Conservation (phyloP, 2,329 filamentous ascomycete genomes). For the Ambrosiella cleistominuta region DNA sequence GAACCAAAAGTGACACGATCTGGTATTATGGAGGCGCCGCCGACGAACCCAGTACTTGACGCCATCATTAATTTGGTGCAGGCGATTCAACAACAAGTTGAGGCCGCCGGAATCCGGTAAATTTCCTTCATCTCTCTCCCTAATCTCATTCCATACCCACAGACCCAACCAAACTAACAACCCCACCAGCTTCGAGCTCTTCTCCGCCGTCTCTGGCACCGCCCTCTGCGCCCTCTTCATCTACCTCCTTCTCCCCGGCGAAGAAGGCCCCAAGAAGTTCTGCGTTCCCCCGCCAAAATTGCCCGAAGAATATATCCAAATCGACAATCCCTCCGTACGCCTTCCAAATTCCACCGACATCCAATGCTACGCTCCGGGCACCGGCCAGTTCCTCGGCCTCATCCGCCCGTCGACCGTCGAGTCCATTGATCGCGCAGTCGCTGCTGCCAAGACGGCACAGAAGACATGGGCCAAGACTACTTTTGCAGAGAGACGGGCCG, state of each 20-base stretch:
- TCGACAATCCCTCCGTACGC: slow-evolving; percentile 45
- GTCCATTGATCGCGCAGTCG: slow-evolving; percentile 63
- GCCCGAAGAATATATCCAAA: slow-evolving; percentile 36
- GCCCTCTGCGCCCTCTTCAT: slow-evolving; percentile 19
- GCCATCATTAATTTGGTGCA: slow-evolving; percentile 3
- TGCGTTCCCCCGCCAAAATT: slow-evolving; percentile 43
- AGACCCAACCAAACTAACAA: not conserved
- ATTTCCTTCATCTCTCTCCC: not conserved
- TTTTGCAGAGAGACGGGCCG: slow-evolving; percentile 58
- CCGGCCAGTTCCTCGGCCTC: slow-evolving; percentile 63
- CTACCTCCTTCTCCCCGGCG: slow-evolving; percentile 17
- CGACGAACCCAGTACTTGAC: slow-evolving; percentile 7
- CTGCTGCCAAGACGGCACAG: slow-evolving; percentile 58
- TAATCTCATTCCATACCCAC: slow-evolving; percentile 1
- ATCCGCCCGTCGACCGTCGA: slow-evolving; percentile 60
- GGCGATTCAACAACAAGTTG: slow-evolving; percentile 6
- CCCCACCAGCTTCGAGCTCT: slow-evolving; percentile 16
- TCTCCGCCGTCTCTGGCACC: slow-evolving; percentile 19
- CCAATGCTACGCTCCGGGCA: slow-evolving; percentile 79
- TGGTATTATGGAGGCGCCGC: not conserved
- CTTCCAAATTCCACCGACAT: slow-evolving; percentile 49
- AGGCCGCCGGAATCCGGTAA: slow-evolving; percentile 7
- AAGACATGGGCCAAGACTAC: slow-evolving; percentile 58
- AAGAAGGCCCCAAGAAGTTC: slow-evolving; percentile 36
- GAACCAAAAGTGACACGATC: not conserved